Evolutionary conservation across 179 eudicot species (phyloP), one percentile per base, ranked within the genome.

Genomic region (Heliamphora pulchella): DNA sequence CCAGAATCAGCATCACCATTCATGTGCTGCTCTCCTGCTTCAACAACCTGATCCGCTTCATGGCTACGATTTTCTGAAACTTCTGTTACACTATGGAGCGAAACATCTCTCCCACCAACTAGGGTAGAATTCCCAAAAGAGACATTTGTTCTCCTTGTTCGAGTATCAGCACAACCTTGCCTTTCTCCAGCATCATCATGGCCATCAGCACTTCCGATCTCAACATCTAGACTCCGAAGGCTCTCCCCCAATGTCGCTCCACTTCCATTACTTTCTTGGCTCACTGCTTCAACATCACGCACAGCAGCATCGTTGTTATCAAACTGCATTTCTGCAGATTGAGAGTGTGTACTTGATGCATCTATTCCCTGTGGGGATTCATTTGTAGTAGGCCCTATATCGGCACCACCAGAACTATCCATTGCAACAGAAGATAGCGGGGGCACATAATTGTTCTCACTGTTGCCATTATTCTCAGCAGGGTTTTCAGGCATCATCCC

Each of bases 141-240:
- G 74, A 87, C 91, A 83, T 81, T 90, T 18, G 82, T 72, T 84
- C 99, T 94, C 85, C 99, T 91, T 10, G 86, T 53, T 58, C 98
- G 91, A 75, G 76, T 55, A 78, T 92, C 97, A 6, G 84, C 83
- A 75, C 88, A 86, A 15, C 88, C 90, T 87, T 93, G 98, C 85
- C 99, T 92, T 13, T 95, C 99, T 51, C 91, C 94, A 31, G 91
- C 97, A 82, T 96, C 99, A 83, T 96, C 99, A 76, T 96, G 99
- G 57, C 99, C 99, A 90, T 96, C 99, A 39, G 99, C 98, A 81
- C 99, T 96, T 76, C 99, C 99, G 55, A 96, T 96, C 85, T 96
- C 99, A 79, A 96, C 99, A 86, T 96, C 99, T 39, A 96, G 88
- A 91, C 99, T 96, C 5, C 98, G 89, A 67, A 96, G 92, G 82